Conservation (phyloP, 805 yeast genomes). For the Wickerhamomyces sydowiorum region DNA sequence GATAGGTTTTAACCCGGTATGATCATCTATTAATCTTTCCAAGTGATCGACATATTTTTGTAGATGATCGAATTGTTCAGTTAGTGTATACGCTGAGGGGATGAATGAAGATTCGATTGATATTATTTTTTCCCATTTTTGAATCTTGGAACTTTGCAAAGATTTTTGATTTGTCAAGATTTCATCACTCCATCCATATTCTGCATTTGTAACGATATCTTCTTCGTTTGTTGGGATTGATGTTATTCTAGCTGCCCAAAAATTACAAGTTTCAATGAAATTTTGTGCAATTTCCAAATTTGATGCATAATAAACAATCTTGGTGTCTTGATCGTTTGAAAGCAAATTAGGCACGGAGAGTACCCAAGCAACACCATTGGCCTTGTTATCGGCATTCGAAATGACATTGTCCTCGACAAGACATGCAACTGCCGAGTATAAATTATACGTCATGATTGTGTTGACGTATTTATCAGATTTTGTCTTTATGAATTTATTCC, state of each 20-base stretch:
- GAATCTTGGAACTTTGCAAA: conserved; percentile 14
- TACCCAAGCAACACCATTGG: conserved; percentile 20
- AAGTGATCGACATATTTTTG: conserved; percentile 34
- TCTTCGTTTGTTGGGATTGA: conserved; percentile 69
- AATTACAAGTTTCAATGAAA: conserved; percentile 74
- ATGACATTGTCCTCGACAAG: conserved; percentile 16
- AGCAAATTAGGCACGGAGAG: conserved; percentile 18
- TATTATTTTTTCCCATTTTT: conserved; percentile 20
- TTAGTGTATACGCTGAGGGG: conserved; percentile 23
- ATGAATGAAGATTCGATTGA: conserved; percentile 24
- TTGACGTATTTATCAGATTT: conserved; percentile 15
- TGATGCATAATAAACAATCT: conserved; percentile 20
- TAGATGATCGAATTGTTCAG: conserved; percentile 35
- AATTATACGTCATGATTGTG: conserved; percentile 16
- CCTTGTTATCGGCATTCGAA: conserved; percentile 13
- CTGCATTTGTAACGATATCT: conserved; percentile 64
- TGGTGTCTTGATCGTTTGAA: conserved; percentile 16
- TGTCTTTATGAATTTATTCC: conserved; percentile 15
- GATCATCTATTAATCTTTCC: conserved; percentile 34
- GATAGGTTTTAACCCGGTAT: conserved; percentile 32
- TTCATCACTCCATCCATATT: conserved; percentile 67
- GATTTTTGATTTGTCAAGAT: conserved; percentile 18
- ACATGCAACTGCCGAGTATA: conserved; percentile 21
- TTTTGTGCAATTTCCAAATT: conserved; percentile 53
- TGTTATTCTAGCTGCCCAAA: conserved; percentile 85